phyloP scores from a whole-genome alignment of 2,329 filamentous ascomycete genomes.

The Exophiala lecanii-corni region DNA sequence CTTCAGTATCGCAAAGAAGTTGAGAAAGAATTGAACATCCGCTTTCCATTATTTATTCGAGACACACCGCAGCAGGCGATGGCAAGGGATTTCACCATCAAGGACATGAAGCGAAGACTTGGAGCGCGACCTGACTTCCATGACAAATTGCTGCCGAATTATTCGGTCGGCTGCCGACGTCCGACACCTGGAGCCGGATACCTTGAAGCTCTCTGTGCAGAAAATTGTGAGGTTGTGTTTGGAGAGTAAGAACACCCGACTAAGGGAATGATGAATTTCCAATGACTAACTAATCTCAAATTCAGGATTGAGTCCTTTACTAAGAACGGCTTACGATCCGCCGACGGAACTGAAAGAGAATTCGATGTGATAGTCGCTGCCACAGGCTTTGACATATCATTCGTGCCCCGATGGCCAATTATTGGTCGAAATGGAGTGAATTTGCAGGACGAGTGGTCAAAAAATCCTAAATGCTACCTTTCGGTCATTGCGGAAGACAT shows the following conservation, averaged over 20 bases:
- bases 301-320: slow-evolving; percentile 2
- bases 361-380: slow-evolving; percentile 34
- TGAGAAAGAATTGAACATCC: slow-evolving; percentile 47
- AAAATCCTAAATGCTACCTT: slow-evolving; percentile 29
- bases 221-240: slow-evolving; percentile 8
- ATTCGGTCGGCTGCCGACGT: slow-evolving; percentile 38
- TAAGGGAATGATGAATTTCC: too few species aligned
- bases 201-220: slow-evolving; percentile 37
- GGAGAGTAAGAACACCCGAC: too few species aligned
- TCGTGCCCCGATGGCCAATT: slow-evolving; percentile 32
- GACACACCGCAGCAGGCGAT: slow-evolving; percentile 29
- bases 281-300: too few species aligned
- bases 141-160: slow-evolving; percentile 44
- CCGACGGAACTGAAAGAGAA: slow-evolving; percentile 30
- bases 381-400: slow-evolving; percentile 36
- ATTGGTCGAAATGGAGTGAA: slow-evolving; percentile 28
- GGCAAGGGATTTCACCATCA: slow-evolving; percentile 10
- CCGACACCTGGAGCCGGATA: slow-evolving; percentile 41
- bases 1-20: slow-evolving; percentile 44
- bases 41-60: slow-evolving; percentile 38
- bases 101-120: slow-evolving; percentile 6
- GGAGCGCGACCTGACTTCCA: slow-evolving; percentile 34
- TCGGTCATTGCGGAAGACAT: slow-evolving; percentile 24
- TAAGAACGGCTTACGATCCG: slow-evolving; percentile 16
- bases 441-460: slow-evolving; percentile 27